A percentile compares a stretch with the other conserved stretches of the same genome.
Evolutionary conservation across 2,329 filamentous ascomycete genomes (phyloP).

Genomic region (Hymenoscyphus infarciens): DNA sequence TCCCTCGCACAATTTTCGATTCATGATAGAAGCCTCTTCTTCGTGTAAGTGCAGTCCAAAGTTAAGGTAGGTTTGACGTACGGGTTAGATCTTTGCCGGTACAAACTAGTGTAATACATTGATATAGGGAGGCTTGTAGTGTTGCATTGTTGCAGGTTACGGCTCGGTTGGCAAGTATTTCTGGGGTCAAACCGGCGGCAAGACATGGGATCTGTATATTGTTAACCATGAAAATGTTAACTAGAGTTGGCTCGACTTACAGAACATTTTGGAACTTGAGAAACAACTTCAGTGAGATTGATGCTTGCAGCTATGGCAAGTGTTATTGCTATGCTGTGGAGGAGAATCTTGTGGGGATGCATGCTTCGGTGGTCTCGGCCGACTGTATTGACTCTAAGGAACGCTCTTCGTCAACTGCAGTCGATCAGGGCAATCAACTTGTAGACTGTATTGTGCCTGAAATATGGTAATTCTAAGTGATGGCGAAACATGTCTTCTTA

Average conservation of each 20-base stretch:
- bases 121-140: too few species aligned
- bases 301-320: conserved; percentile 2
- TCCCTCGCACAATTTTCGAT: conserved; percentile 16
- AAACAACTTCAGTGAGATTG: conserved; percentile 11
- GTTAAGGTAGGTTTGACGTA: too few species aligned
- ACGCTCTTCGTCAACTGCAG: too few species aligned
- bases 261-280: conserved; percentile 15
- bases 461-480: too few species aligned
- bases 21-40: conserved; percentile 11
- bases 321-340: conserved; percentile 4
- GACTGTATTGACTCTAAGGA: background rate
- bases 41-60: background rate
- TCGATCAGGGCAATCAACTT: too few species aligned
- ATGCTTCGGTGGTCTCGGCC: background rate
- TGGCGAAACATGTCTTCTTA: too few species aligned
- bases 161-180: too few species aligned
- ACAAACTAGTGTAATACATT: too few species aligned
- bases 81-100: too few species aligned
- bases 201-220: background rate
- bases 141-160: too few species aligned
- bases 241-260: conserved; percentile 9
- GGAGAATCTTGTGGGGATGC: background rate
- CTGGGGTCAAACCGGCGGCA: conserved; percentile 14
- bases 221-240: background rate
- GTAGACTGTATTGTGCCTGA: too few species aligned